These are phyloP conservation scores for Zymoseptoria tritici DNA, from an alignment of 2,329 filamentous ascomycete species.

Conservation along the genomic window DNA sequence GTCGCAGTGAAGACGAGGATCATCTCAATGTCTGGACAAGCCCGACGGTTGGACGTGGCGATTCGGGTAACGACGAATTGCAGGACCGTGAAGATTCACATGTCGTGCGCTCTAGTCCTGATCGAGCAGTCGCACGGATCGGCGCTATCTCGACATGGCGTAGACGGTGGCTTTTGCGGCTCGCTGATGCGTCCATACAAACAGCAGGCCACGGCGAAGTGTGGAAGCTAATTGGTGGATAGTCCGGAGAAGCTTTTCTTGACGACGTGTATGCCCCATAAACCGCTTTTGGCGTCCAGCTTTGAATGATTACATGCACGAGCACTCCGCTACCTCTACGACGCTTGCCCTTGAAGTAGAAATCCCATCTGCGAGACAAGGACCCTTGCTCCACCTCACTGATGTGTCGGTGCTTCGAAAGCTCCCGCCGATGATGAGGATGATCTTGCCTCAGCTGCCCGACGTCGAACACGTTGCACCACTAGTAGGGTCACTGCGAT, in stretches of 20 bases:
- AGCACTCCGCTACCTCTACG: background rate
- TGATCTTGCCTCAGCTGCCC: background rate
- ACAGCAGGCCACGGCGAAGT: background rate
- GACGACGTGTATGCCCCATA: background rate
- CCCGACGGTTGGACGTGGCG: background rate
- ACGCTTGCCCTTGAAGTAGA: background rate
- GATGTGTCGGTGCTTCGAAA: background rate
- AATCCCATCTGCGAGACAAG: background rate
- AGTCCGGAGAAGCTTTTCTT: background rate
- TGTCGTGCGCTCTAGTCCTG: background rate
- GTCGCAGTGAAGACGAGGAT: background rate
- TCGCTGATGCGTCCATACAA: background rate
- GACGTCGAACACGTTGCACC: background rate
- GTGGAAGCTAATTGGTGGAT: background rate
- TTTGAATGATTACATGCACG: background rate
- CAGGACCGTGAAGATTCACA: background rate
- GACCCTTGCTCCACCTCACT: background rate
- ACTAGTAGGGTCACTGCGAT: background rate
- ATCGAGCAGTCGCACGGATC: background rate
- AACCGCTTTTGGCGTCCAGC: background rate
- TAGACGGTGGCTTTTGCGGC: background rate
- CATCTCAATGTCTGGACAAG: background rate
- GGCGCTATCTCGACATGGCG: background rate
- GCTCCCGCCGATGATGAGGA: background rate
- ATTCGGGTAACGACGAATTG: background rate